These are phyloP conservation scores for Blastocystis sp. DNA, from an alignment of 352 stramenopile genomes.

Conservation along the genomic window DNA sequence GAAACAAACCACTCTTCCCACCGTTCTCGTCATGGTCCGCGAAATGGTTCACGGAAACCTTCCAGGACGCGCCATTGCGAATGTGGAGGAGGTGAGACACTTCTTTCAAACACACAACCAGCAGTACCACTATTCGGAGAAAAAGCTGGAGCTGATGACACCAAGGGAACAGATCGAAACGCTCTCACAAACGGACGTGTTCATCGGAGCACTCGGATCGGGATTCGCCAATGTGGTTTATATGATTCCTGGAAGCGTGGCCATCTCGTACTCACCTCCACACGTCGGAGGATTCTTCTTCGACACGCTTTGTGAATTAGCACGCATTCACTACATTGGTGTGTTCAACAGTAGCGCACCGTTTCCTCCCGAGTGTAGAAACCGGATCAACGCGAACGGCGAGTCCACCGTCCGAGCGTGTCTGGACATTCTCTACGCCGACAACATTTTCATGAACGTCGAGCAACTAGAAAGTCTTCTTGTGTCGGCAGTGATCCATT, in stretches of 20 bases:
- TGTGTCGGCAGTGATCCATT: background rate
- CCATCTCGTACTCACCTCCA: constrained; percentile 46
- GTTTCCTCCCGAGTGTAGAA: constrained; percentile 48
- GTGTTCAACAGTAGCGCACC: constrained; percentile 46
- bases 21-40: constrained; percentile 12
- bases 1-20: background rate
- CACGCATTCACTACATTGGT: constrained; percentile 22
- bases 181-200: constrained; percentile 13
- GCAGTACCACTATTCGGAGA: background rate
- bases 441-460: constrained; percentile 4
- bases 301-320: constrained; percentile 35
- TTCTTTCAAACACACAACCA: background rate
- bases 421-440: constrained; percentile 3
- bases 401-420: constrained; percentile 16
- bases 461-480: background rate
- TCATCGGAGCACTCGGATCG: constrained; percentile 21
- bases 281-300: constrained; percentile 54
- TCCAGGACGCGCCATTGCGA: constrained; percentile 10
- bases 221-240: constrained; percentile 51
- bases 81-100: constrained; percentile 17
- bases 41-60: constrained; percentile 35
- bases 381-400: constrained; percentile 22
- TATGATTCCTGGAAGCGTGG: constrained; percentile 44
- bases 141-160: constrained; percentile 34
- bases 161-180: constrained; percentile 13